A percentile compares a stretch with the other conserved stretches of the same genome.
Conservation (phyloP, 73 alveolate species). For the Diophrys appendiculata region DNA sequence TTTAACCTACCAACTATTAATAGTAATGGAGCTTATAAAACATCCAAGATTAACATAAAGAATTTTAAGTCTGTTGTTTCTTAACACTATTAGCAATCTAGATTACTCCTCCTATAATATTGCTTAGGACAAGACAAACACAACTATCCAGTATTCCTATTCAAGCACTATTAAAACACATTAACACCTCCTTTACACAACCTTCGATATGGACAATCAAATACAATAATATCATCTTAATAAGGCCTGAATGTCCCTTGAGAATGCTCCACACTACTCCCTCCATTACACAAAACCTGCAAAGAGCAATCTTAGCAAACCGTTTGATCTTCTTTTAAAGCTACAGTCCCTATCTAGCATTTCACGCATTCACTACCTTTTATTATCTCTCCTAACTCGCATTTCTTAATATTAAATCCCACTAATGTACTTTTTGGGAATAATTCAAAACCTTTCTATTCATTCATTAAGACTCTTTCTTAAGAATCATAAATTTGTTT, state of each 20-base stretch:
- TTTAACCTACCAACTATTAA: too few species aligned
- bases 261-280: background rate
- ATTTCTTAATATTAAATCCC: too few species aligned
- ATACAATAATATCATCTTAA: background rate
- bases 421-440: too few species aligned
- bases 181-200: background rate
- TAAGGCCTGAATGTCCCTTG: background rate
- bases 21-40: too few species aligned
- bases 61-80: too few species aligned
- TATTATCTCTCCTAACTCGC: too few species aligned
- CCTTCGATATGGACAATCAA: background rate
- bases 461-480: too few species aligned
- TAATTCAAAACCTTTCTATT: too few species aligned
- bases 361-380: background rate
- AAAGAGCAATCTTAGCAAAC: background rate
- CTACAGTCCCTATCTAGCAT: background rate
- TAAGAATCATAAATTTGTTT: too few species aligned
- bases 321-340: background rate
- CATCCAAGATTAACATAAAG: too few species aligned
- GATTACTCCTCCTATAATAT: too few species aligned
- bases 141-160: background rate
- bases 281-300: background rate
- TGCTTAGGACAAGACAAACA: background rate
- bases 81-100: too few species aligned
- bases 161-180: background rate